Percentiles rank a stretch among this genome's conserved stretches.
These are phyloP conservation scores for Aspergillus chevalieri DNA, from an alignment of 2,329 filamentous ascomycete genomes.

Conservation along the genomic window DNA sequence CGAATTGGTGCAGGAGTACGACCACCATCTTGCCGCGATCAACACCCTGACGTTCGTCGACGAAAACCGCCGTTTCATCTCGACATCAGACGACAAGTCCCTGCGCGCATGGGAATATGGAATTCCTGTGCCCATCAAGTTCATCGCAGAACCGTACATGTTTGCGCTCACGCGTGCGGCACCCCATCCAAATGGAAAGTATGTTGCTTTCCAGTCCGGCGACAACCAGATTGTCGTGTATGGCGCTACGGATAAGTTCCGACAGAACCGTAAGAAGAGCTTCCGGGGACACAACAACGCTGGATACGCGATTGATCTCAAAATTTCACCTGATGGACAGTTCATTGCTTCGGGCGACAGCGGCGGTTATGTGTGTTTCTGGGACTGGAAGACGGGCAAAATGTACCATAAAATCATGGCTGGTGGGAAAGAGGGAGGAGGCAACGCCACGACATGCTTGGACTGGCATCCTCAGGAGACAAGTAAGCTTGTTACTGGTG, in stretches of 20 bases:
- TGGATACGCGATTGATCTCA: constrained; percentile 84
- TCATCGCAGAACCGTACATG: constrained; percentile 97
- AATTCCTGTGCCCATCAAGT: constrained; percentile 97
- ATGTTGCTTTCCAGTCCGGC: constrained; percentile 84
- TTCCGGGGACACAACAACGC: constrained; percentile 95
- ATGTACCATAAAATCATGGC: constrained; percentile 96
- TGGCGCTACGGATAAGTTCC: constrained; percentile 88
- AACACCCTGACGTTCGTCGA: constrained; percentile 98
- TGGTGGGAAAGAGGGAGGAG: constrained; percentile 56
- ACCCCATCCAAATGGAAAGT: constrained; percentile 82
- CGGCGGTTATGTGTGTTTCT: constrained; percentile 87
- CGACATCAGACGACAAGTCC: constrained; percentile 94
- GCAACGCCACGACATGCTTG: constrained; percentile 66
- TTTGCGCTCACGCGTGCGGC: constrained; percentile 86
- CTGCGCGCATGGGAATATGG: constrained; percentile 97
- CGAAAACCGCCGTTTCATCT: constrained; percentile 90
- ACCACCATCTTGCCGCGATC: constrained; percentile 94
- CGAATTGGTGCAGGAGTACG: constrained; percentile 91
- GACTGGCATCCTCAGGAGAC: constrained; percentile 98
- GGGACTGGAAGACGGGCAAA: constrained; percentile 99
- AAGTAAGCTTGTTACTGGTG: constrained; percentile 86
- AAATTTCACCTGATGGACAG: constrained; percentile 83
- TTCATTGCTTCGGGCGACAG: constrained; percentile 84
- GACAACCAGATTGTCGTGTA: constrained; percentile 98
- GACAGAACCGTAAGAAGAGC: constrained; percentile 94